Evolutionary conservation across 495 filamentous ascomycete species (phyloP), one percentile per base, ranked within the genome.

Genomic region (Hapsidospora chrysogenum): DNA sequence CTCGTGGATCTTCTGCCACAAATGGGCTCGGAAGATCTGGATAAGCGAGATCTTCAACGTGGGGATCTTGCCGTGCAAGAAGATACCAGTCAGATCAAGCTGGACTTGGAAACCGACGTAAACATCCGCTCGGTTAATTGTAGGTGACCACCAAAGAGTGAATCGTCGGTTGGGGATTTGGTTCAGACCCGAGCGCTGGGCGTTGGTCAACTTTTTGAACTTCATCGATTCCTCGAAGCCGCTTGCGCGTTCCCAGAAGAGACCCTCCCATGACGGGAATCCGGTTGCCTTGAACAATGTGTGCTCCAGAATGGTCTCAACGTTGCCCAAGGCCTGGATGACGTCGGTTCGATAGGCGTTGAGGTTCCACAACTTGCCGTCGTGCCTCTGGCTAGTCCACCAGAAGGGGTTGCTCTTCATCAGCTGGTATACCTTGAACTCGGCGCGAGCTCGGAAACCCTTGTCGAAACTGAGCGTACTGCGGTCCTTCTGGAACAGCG

Each of bases 1-100:
- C 56, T 99, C 92, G 58, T 99, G 92, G 33, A 99, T 96, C 67
- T 99, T 99, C 56, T 99, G 92, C 92, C 92, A 99, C 67, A 99
- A 77, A 70, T 99, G 92, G 33, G 92, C 92, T 48, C 92, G 81
- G 80, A 99, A 99, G 44, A 99, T 99, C 57, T 99, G 92, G 45
- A 99, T 99, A 35, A 99, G 60, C 2, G 85, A 94, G 39, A 99
- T 99, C 67, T 99, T 99, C 34, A 99, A 55, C 0, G 92, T 99
- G 3, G 92, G 92, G 50, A 99, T 99, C 58, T 99, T 99, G 44
- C 92, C 92, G 66, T 99, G 92, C 47, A 99, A 70, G 74, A 99
- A 99, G 46, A 99, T 99, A 55, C 92, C 92, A 13, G 92, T 99
- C 38, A 99, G 62, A 72, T 99, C 92, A 29, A 99, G 68, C 51